Evolutionary conservation across 164 flowering plant species (phyloP).

Genomic region (Kingdonia uniflora): DNA sequence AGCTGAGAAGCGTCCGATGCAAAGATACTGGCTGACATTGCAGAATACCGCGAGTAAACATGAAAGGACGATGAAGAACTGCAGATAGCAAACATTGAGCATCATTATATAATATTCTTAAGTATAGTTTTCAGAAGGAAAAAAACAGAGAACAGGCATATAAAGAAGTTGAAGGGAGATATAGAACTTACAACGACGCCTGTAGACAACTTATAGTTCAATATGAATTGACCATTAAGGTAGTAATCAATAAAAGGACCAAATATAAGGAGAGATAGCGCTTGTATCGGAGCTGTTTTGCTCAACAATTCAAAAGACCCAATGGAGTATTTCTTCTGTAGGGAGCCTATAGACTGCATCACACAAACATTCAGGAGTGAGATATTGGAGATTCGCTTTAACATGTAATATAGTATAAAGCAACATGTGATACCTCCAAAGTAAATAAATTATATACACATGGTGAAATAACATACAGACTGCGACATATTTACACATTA

Average conservation of each 20-base stretch:
- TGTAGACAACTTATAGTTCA: conserved; percentile 44
- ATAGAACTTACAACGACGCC: conserved; percentile 55
- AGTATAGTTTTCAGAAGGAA: neutral
- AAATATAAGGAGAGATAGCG: conserved; percentile 64
- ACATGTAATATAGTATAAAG: neutral
- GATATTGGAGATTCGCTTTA: neutral
- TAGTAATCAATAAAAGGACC: conserved; percentile 80
- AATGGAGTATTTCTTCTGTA: conserved; percentile 44
- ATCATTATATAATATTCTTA: neutral
- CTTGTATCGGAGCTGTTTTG: conserved; percentile 44
- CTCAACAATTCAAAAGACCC: conserved; percentile 31
- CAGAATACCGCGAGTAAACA: conserved; percentile 45
- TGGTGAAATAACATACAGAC: too few relatives aligned
- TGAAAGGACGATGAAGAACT: conserved; percentile 41
- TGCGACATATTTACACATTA: too few relatives aligned
- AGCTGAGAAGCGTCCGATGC: conserved; percentile 52
- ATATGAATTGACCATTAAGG: conserved; percentile 47
- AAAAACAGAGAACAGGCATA: neutral
- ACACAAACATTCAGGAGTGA: neutral
- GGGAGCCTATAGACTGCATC: conserved; percentile 78
- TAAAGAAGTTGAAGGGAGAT: neutral
- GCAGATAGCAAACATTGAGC: conserved; percentile 7
- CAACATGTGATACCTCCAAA: neutral
- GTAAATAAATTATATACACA: neutral
- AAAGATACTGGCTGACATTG: conserved; percentile 45